Evolutionary conservation across 495 filamentous ascomycete genomes (phyloP).

Genomic region (Corynascus novoguineensis): DNA sequence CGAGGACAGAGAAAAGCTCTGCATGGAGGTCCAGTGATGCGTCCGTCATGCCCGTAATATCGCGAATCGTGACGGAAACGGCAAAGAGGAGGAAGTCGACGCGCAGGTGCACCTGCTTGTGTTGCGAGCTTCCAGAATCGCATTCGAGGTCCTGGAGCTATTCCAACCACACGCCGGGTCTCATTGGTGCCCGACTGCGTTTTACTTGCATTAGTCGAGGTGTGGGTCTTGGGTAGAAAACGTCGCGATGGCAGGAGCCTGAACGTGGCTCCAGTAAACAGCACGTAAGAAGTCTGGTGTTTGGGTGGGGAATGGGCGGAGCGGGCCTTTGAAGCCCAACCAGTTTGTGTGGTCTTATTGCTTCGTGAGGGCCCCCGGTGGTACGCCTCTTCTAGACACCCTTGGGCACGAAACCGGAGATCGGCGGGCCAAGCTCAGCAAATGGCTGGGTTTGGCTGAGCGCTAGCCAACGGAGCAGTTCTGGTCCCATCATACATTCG

Average conservation of each 20-base stretch:
- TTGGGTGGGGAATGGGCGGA: conserved; percentile 19
- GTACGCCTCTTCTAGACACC: conserved; percentile 1
- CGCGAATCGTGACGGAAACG: conserved; percentile 26
- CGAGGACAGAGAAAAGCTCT: conserved; percentile 7
- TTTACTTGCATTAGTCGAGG: conserved; percentile 22
- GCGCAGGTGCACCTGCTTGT: not conserved
- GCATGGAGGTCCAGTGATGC: conserved; percentile 26
- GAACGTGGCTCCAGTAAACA: conserved; percentile 36
- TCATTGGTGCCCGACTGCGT: conserved; percentile 23
- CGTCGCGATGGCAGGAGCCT: conserved; percentile 11
- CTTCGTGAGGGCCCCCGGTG: conserved; percentile 9
- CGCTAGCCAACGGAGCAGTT: not conserved
- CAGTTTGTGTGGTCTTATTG: conserved; percentile 18
- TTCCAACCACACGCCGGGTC: not conserved
- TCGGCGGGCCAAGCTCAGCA: conserved; percentile 15
- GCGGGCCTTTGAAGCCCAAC: conserved; percentile 31
- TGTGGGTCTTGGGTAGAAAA: conserved; percentile 35
- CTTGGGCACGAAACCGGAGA: conserved; percentile 27
- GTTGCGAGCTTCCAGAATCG: not conserved
- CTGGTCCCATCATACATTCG: not conserved
- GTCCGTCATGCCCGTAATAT: conserved; percentile 19
- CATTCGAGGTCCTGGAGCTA: not conserved
- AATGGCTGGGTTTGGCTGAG: conserved; percentile 13
- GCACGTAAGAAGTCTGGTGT: conserved; percentile 13
- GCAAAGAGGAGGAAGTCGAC: not conserved